Evolutionary conservation across 306 rosid genomes (phyloP), one percentile per base, ranked within the genome.

Genomic region (Dicorynia guianensis): DNA sequence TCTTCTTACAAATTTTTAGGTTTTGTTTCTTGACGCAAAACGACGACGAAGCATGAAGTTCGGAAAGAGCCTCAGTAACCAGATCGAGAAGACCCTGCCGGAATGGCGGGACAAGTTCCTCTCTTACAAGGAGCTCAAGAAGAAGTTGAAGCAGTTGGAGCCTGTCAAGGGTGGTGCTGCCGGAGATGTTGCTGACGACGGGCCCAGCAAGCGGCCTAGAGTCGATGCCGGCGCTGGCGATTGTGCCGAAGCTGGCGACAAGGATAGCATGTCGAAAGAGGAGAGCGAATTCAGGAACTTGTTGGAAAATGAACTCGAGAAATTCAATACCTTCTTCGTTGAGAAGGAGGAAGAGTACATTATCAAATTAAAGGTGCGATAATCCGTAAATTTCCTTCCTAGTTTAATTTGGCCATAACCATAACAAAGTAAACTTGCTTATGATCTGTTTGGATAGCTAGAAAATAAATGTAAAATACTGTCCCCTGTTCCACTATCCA

Each of bases 311-410:
- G 99, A 96, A 77, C 93, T 96, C 75, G 97, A 92, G 68, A 96
- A 96, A 76, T 96, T 96, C 79, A 96, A 96, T 39, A 73, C 80
- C 69, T 96, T 96, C 83, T 96, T 96, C 78, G 93, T 96, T 25
- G 99, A 96, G 74, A 92, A 92, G 60, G 99, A 96, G 78, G 99
- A 96, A 75, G 99, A 96, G 67, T 96, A 88, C 82, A 96, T 96
- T 59, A 96, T 96, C 69, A 84, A 84, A 77, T 85, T 96, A 81
- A 96, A 96, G 99, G 99, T 95, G 67, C 44, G 20, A 17, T 8
- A 25, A 25, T 25, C 30, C 30, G 30, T 25, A 2, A 25, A 25
- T 25, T 25, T 25, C 30, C 30, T 25, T 25, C 30, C 2, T 25
- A 25, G 30, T 25, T 25, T 25, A 25, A 2, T 25, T 25, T 25